Conservation (phyloP, 2,329 filamentous ascomycete species). For the Parafenestella ontariensis region DNA sequence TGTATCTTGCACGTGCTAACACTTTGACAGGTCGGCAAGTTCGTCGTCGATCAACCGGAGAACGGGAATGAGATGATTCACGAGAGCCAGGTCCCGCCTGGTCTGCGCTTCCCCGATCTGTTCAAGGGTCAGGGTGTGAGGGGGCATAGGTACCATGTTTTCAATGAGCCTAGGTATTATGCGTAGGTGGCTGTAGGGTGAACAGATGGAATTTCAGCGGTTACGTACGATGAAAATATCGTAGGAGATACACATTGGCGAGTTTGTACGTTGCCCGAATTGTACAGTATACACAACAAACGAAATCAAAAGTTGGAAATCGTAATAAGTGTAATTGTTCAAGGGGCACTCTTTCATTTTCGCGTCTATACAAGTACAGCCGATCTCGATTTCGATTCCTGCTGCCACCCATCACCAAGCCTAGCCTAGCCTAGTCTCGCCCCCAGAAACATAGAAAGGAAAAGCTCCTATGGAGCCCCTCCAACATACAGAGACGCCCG, state of each 20-base stretch:
- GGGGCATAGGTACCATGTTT: conserved; percentile 93
- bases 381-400: neutral
- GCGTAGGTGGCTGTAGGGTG: conserved; percentile 20
- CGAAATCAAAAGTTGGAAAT: too few relatives aligned
- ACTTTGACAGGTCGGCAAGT: conserved; percentile 76
- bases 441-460: neutral
- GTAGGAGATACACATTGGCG: neutral
- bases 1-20: conserved; percentile 6
- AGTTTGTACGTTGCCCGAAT: too few relatives aligned
- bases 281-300: too few relatives aligned
- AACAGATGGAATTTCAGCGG: too few relatives aligned
- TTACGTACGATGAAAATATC: neutral
- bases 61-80: conserved; percentile 70
- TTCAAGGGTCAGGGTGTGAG: conserved; percentile 87
- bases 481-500: neutral
- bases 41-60: conserved; percentile 77
- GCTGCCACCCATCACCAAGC: neutral
- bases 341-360: neutral
- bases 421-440: too few relatives aligned
- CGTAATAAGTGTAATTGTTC: too few relatives aligned
- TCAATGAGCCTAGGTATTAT: conserved; percentile 68
- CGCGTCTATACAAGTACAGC: neutral
- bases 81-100: conserved; percentile 77
- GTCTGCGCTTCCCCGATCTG: conserved; percentile 80
- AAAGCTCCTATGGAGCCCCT: neutral